Evolutionary conservation across 1,284 basidiomycete genomes (phyloP), one percentile per base, ranked within the genome.

Genomic region (Heterobasidion occidentale): DNA sequence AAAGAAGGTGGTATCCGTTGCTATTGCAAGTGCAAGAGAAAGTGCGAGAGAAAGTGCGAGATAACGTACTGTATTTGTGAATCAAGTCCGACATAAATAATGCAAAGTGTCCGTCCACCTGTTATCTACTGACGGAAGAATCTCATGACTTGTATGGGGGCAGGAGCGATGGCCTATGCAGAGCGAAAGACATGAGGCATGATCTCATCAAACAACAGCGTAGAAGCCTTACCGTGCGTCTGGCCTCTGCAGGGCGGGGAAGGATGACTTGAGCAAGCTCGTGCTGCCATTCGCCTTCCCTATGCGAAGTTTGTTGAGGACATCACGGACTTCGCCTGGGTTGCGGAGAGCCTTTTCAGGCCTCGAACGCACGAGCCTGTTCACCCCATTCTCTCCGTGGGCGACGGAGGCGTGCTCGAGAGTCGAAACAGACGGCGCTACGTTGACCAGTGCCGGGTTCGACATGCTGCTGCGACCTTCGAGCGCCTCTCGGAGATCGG

Each of bases 401-500:
- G 74, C 67, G 36, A 79, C 80, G 7, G 81, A 77, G 14, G 77
- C 69, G 64, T 88, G 84, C 62, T 90, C 86, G 49, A 89, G 75
- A 3, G 88, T 90, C 42, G 88, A 89, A 54, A 88, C 73, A 12
- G 88, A 90, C 20, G 86, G 79, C 9, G 84, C 78, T 42, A 12
- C n/a, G 17, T 64, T 66, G 44, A 67, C 78, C 42, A 90, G 72
- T 19, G 83, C 81, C 33, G 87, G 78, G 66, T 88, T 91, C 5
- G 90, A 92, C 77, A 87, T 80, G 64, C 85, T 88, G 62, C 79
- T 83, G 45, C 89, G 82, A 17, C 89, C 89, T 72, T 91, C 90
- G 2, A 95, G 73, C 8, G 92, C 92, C 62, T 94, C 91, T 54
- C 92, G 78, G 48, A 95, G 77, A 66, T 94, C 92, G 1, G 81